Evolutionary conservation across 2,329 filamentous ascomycete genomes (phyloP).

Genomic region (Penicillium hesseltinei): DNA sequence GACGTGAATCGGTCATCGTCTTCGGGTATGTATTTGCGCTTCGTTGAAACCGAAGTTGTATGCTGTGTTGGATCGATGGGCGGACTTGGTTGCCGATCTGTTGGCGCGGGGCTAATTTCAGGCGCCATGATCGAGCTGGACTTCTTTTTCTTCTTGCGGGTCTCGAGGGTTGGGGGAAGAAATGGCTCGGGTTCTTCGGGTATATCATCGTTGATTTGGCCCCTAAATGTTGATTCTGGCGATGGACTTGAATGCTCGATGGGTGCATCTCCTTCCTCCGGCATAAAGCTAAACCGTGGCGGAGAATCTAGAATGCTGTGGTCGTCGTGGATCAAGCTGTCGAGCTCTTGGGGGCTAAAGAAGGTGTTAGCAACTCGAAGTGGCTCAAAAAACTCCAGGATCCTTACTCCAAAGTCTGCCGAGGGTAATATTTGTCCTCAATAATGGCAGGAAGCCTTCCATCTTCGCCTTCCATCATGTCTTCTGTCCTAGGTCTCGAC

Average conservation of each 20-base stretch:
- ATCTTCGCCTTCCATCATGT: conserved; percentile 23
- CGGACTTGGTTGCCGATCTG: conserved; percentile 1
- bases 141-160: conserved; percentile 30
- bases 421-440: conserved; percentile 59
- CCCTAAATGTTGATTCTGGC: neutral
- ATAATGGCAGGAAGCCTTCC: conserved; percentile 56
- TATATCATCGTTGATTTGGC: neutral
- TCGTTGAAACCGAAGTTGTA: conserved; percentile 53
- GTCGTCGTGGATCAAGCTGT: conserved; percentile 28
- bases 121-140: neutral
- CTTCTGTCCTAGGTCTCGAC: conserved; percentile 20
- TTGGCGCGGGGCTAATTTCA: neutral
- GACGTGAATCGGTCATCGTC: conserved; percentile 45
- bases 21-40: conserved; percentile 57
- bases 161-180: conserved; percentile 34
- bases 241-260: conserved; percentile 27
- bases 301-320: conserved; percentile 30
- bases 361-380: neutral
- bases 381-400: neutral
- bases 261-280: conserved; percentile 27
- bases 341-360: conserved; percentile 37
- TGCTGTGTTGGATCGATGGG: conserved; percentile 15
- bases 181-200: conserved; percentile 14
- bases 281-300: conserved; percentile 2
- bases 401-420: conserved; percentile 55